Evolutionary conservation across 768 basidiomycete species (phyloP).

Genomic region (Floccularia luteovirens): DNA sequence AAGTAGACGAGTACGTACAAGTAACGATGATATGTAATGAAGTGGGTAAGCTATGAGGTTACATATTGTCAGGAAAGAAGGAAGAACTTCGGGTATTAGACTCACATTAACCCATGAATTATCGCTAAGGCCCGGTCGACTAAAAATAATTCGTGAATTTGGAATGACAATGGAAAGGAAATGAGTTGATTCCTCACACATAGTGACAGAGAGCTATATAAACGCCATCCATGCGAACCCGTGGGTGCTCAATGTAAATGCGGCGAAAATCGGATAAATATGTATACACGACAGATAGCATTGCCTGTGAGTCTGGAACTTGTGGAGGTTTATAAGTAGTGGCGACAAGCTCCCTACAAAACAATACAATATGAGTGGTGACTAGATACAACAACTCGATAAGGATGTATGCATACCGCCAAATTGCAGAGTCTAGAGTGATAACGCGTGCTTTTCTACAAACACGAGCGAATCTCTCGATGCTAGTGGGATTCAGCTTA

Average conservation of each 20-base stretch:
- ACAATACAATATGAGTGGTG: conserved; percentile 1
- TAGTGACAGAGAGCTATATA: conserved; percentile 93
- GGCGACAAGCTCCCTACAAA: conserved; percentile 53
- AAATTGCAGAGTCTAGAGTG: conserved; percentile 61
- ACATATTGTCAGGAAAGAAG: conserved; percentile 6
- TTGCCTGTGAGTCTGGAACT: conserved; percentile 41
- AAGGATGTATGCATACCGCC: conserved; percentile 47
- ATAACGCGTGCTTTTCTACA: conserved; percentile 70
- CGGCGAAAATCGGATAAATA: conserved; percentile 65
- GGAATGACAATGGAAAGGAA: conserved; percentile 4
- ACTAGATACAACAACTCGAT: not conserved
- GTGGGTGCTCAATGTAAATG: conserved; percentile 76
- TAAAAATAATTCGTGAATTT: conserved; percentile 17
- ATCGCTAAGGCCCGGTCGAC: conserved; percentile 72
- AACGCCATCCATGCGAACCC: conserved; percentile 79
- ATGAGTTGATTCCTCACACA: conserved; percentile 39
- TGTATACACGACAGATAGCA: conserved; percentile 40
- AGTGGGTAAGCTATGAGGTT: conserved; percentile 58
- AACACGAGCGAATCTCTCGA: conserved; percentile 74
- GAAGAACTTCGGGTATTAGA: conserved; percentile 5
- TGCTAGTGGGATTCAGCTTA: conserved; percentile 52
- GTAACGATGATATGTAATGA: conserved; percentile 91
- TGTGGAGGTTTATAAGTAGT: conserved; percentile 72
- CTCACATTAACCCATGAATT: conserved; percentile 83
- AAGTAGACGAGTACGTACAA: conserved; percentile 41